Conservation (phyloP, 228 moss, liverwort and hornwort genomes). For the Sphagnum magellanicum region DNA sequence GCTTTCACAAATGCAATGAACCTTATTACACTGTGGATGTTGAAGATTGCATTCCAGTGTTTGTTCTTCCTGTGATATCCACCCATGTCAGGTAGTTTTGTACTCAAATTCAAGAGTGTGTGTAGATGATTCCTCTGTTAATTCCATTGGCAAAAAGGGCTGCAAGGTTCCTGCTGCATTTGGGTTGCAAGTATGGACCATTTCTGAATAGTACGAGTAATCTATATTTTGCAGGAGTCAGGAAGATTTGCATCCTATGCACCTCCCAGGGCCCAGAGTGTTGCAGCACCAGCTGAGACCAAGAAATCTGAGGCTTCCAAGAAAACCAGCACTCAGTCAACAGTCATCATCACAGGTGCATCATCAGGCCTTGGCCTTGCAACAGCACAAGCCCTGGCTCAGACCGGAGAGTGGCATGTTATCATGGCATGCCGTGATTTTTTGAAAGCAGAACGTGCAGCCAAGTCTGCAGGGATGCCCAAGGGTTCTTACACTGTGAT, state of each 20-base stretch:
- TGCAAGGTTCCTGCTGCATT: no score
- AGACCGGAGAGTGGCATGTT: constrained; percentile 85
- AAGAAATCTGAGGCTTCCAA: constrained; percentile 34
- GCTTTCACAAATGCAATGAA: neutral
- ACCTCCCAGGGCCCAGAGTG: constrained; percentile 57
- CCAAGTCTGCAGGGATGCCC: constrained; percentile 63
- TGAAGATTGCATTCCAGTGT: no score
- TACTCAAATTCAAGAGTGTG: neutral
- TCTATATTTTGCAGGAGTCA: constrained; percentile 14
- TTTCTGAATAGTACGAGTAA: no score
- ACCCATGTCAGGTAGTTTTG: neutral
- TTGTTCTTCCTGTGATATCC: no score
- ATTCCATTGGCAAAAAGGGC: neutral
- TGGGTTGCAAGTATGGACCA: no score
- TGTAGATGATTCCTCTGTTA: neutral
- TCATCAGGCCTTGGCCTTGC: constrained; percentile 97
- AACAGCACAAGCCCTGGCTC: constrained; percentile 78
- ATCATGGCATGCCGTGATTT: constrained; percentile 99
- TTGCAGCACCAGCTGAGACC: constrained; percentile 72
- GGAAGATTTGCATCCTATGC: constrained; percentile 28
- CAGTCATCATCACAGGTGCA: constrained; percentile 86
- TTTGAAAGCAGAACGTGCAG: constrained; percentile 86
- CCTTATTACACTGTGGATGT: no score
- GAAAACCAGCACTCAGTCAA: constrained; percentile 77
- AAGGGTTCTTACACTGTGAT: constrained; percentile 79